Base-by-base conservation (phyloP, 177 flowering plant genomes). In the Vitis hybrid region DNA sequence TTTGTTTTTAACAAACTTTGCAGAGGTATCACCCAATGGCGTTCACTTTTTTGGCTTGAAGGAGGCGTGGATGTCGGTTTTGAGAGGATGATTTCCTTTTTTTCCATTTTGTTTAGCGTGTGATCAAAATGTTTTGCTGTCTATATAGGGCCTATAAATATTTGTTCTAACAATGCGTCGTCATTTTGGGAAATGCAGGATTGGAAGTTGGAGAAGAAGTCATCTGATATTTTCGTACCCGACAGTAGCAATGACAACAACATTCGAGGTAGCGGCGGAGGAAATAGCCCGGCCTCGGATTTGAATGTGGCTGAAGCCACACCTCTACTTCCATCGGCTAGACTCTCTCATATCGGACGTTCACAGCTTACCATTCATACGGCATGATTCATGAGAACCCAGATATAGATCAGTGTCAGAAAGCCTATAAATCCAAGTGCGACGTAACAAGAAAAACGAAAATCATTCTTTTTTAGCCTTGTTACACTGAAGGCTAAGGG, bases 131-230 rank as follows among this genome's bases (percentile, higher is more conserved):
- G 48, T 1, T 39, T 39, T 39, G 48, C 7, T 39, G 48, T 39
- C 48, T 39, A 5, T 39, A 5, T 39, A 39, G 48, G 48, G 48
- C 48, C 10, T 16, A 7, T 63, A 20, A 1, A 19, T 19, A 7
- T 19, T 55, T 63, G 14, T 3, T 19, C 59, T 18, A 51, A 61
- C 68, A 55, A 39, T 39, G 48, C 5, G 31, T 29, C 31, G 31
- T 29, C 10, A 26, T 51, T 7, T 60, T 16, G 63, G n/a, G 3
- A 16, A 12, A 16, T 69, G 20, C 84, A 93, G 95, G 95, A 89
- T 0, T 86, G 92, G 89, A 86, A 83, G 80, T 74, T 84, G 71
- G 97, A 93, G 74, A 91, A 91, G 91, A 90, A 87, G 76, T 88
- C 97, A 50, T 90, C 93, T 3, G 94, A 93, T 76, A 67, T 86